These are phyloP conservation scores for Candida easanensis DNA, from an alignment of 805 yeast species.

Conservation along the genomic window DNA sequence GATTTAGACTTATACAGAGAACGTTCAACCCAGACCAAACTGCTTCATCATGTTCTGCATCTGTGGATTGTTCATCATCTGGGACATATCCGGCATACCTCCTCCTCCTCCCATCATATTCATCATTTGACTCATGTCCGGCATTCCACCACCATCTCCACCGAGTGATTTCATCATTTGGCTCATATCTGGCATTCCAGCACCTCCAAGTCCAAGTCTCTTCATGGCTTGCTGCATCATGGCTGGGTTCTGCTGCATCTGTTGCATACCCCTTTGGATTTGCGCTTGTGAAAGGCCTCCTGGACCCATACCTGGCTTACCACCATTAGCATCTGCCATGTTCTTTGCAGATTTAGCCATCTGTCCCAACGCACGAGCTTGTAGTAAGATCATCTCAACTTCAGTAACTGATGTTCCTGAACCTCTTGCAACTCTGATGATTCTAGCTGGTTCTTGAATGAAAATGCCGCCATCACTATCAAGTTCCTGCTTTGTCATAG, in stretches of 20 bases:
- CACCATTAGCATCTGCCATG: slow-evolving; percentile 1
- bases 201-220: slow-evolving; percentile 41
- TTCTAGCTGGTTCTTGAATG: slow-evolving; percentile 76
- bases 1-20: too few relatives aligned
- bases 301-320: slow-evolving; percentile 32
- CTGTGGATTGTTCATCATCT: slow-evolving; percentile 46
- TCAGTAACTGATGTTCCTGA: slow-evolving; percentile 91
- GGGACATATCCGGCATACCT: slow-evolving; percentile 68
- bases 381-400: slow-evolving; percentile 87
- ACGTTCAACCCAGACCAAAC: slow-evolving; percentile 36
- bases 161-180: slow-evolving; percentile 60
- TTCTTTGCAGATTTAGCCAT: slow-evolving; percentile 75
- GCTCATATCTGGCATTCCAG: slow-evolving; percentile 32
- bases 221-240: slow-evolving; percentile 66
- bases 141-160: slow-evolving; percentile 49
- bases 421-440: slow-evolving; percentile 89
- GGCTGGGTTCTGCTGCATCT: slow-evolving; percentile 67
- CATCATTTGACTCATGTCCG: slow-evolving; percentile 64
- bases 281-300: slow-evolving; percentile 33
- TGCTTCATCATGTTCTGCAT: slow-evolving; percentile 49
- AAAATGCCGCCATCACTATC: slow-evolving; percentile 86
- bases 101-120: slow-evolving; percentile 49
- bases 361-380: slow-evolving; percentile 89
- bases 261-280: slow-evolving; percentile 54
- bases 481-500: slow-evolving; percentile 90